phyloP scores from a whole-genome alignment of 176 grass and related monocot species.

The Musa itinerans region DNA sequence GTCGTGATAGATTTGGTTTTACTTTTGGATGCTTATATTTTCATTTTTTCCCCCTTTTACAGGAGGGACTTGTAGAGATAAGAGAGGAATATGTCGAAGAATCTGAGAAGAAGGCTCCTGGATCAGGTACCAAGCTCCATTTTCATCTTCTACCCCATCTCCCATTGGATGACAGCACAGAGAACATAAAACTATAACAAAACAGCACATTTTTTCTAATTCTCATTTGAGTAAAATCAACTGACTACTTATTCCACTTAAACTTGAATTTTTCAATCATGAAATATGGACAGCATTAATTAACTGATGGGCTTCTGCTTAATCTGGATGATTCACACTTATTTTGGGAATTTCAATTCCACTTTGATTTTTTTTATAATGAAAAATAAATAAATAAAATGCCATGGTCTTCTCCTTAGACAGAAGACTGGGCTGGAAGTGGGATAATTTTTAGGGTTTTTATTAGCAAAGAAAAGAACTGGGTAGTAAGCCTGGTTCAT shows the following conservation, averaged over 20 bases:
- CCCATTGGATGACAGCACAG: neutral
- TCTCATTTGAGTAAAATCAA: neutral
- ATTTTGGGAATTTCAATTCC: no score
- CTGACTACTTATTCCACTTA: neutral
- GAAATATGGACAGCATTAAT: neutral
- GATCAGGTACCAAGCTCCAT: slow-evolving; percentile 33
- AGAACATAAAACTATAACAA: no score
- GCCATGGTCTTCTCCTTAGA: no score
- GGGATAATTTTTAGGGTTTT: no score
- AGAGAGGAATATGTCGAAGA: slow-evolving; percentile 85
- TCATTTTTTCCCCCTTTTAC: slow-evolving; percentile 19
- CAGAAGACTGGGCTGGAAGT: no score
- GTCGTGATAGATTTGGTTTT: neutral
- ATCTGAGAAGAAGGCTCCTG: slow-evolving; percentile 21
- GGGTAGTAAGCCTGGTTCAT: no score
- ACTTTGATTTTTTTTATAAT: no score
- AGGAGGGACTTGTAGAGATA: slow-evolving; percentile 97
- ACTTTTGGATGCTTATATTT: neutral
- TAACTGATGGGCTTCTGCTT: neutral
- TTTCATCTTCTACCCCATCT: slow-evolving; percentile 1
- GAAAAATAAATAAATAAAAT: no score
- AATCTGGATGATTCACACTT: no score
- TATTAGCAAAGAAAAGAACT: no score
- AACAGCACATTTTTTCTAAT: no score
- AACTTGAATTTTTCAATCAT: neutral